These are phyloP conservation scores for Penicillium sp. DNA, from an alignment of 2,329 filamentous ascomycete genomes.

Conservation along the genomic window DNA sequence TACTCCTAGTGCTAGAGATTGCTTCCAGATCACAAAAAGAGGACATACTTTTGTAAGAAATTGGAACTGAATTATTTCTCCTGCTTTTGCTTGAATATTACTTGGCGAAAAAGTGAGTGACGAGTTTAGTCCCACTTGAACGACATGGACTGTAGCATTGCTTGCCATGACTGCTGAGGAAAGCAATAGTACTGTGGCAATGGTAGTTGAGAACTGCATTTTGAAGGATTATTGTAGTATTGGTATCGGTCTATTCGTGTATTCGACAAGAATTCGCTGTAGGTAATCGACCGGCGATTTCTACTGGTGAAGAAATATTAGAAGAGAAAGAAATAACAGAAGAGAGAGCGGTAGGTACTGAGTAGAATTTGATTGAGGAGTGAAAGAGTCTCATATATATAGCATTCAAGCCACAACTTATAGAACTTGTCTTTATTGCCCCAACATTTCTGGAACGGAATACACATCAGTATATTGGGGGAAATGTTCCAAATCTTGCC, in stretches of 20 bases:
- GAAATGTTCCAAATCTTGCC: background rate
- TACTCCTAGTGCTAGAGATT: constrained; percentile 29
- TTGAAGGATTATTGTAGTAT: background rate
- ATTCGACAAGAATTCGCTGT: background rate
- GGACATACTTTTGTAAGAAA: constrained; percentile 35
- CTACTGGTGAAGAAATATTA: background rate
- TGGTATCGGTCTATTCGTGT: background rate
- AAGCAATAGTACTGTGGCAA: background rate
- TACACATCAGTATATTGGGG: background rate
- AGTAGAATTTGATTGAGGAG: background rate
- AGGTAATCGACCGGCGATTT: background rate
- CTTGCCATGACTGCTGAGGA: constrained; percentile 23
- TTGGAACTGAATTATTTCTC: constrained; percentile 52
- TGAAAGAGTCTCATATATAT: too few relatives aligned
- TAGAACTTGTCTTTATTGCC: background rate
- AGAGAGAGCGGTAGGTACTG: background rate
- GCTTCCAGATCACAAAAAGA: background rate
- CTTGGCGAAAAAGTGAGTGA: constrained; percentile 63
- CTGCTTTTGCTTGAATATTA: constrained; percentile 59
- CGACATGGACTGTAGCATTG: constrained; percentile 53
- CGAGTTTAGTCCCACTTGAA: constrained; percentile 58
- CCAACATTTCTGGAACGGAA: background rate
- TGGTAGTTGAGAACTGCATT: background rate
- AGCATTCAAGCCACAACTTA: too few relatives aligned
- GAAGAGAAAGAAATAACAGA: background rate